These are phyloP conservation scores for Fusarium coicis DNA, from an alignment of 2,329 filamentous ascomycete species.

Conservation along the genomic window DNA sequence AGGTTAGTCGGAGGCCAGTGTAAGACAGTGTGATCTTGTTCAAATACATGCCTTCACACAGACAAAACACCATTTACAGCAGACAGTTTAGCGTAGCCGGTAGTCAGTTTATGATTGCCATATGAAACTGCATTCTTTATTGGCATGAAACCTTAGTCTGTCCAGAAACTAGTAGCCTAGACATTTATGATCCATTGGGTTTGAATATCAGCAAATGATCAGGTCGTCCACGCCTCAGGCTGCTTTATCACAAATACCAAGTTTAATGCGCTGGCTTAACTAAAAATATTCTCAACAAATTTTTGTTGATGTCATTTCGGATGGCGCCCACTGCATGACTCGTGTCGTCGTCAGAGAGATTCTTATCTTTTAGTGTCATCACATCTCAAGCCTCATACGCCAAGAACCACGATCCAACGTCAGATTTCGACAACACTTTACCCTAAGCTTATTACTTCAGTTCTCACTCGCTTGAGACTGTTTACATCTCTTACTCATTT, in stretches of 20 bases:
- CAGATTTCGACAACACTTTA: not conserved
- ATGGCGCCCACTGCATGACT: not conserved
- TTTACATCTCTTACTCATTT: not conserved
- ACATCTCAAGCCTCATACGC: not conserved
- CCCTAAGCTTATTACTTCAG: not conserved
- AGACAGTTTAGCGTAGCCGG: not conserved
- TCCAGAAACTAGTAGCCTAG: rapidly evolving
- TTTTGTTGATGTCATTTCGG: not conserved
- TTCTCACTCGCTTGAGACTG: not conserved
- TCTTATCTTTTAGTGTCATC: not conserved
- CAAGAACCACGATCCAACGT: not conserved
- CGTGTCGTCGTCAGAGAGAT: not conserved
- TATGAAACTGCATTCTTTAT: rapidly evolving
- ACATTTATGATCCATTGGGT: too few relatives aligned
- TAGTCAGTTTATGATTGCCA: not conserved
- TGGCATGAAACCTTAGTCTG: rapidly evolving
- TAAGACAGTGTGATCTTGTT: not conserved
- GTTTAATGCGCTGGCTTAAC: not conserved
- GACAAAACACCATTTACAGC: too few relatives aligned
- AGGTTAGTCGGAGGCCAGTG: not conserved
- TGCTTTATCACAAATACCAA: not conserved
- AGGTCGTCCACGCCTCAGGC: rapidly evolving
- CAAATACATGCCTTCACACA: not conserved
- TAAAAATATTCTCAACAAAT: not conserved
- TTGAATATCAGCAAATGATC: not conserved